Percentiles rank a stretch among this genome's conserved stretches.
Conservation (phyloP, 306 rosid species). For the Dalbergia cochinchinensis region DNA sequence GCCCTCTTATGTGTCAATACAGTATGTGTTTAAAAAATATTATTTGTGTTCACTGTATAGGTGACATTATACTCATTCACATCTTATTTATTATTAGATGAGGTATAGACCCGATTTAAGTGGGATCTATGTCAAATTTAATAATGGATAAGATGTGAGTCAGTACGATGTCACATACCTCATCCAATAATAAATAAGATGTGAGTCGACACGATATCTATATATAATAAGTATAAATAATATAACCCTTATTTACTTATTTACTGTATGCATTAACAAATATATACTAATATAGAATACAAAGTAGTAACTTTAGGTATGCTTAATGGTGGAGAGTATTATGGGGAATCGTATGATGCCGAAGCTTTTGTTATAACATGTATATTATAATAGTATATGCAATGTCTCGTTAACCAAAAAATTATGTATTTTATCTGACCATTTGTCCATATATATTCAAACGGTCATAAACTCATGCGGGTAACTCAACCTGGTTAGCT, state of each 20-base stretch:
- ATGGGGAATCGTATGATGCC: constrained; percentile 52
- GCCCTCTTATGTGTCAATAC: constrained; percentile 20
- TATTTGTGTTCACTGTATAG: no score
- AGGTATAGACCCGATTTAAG: no score
- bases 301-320: not conserved
- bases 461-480: constrained; percentile 78
- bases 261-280: not conserved
- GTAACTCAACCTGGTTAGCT: constrained; percentile 50
- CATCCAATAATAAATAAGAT: no score
- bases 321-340: constrained; percentile 21
- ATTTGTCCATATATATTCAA: constrained; percentile 38
- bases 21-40: no score
- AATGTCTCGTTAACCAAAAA: not conserved
- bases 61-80: no score
- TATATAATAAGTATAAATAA: no score
- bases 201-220: no score
- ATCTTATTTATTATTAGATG: no score
- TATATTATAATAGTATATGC: not conserved
- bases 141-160: no score
- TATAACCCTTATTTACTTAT: not conserved
- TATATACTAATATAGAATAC: not conserved
- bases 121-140: no score
- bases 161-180: no score
- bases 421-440: not conserved
- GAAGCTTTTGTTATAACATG: constrained; percentile 37